These are phyloP conservation scores for Solanum peruvianum DNA, from an alignment of 257 asterid species.

Conservation along the genomic window DNA sequence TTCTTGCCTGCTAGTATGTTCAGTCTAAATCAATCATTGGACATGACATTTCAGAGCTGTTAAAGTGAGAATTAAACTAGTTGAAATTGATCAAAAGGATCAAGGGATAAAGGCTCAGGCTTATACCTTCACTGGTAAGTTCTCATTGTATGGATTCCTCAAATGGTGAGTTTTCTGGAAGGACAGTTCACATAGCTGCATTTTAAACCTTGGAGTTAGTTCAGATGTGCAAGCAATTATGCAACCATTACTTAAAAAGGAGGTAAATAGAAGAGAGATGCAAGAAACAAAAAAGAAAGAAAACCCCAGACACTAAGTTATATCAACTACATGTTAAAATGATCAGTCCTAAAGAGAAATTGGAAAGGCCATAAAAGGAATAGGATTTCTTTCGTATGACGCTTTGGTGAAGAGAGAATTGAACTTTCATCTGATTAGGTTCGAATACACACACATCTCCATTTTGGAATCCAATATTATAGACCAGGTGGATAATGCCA, in stretches of 20 bases:
- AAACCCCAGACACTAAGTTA: neutral
- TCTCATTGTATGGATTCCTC: conserved; percentile 68
- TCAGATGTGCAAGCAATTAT: neutral
- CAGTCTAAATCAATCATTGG: neutral
- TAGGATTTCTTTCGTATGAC: neutral
- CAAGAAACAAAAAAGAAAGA: neutral
- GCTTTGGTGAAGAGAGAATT: neutral
- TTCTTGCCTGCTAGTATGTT: neutral
- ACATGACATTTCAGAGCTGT: neutral
- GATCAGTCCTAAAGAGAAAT: neutral
- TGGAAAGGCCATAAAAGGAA: neutral
- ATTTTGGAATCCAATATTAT: neutral
- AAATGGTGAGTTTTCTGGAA: conserved; percentile 67
- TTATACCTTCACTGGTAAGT: conserved; percentile 66
- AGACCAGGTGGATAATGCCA: neutral
- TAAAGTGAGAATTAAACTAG: neutral
- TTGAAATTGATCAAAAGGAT: neutral
- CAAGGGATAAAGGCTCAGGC: neutral
- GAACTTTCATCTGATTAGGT: neutral
- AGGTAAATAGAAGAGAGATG: neutral
- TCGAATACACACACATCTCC: neutral
- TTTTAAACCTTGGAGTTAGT: neutral
- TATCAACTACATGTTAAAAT: neutral
- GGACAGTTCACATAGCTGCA: conserved; percentile 74
- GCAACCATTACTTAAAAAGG: neutral